phyloP scores from a whole-genome alignment of 2,329 filamentous ascomycete species.

The Monilinia laxa region DNA sequence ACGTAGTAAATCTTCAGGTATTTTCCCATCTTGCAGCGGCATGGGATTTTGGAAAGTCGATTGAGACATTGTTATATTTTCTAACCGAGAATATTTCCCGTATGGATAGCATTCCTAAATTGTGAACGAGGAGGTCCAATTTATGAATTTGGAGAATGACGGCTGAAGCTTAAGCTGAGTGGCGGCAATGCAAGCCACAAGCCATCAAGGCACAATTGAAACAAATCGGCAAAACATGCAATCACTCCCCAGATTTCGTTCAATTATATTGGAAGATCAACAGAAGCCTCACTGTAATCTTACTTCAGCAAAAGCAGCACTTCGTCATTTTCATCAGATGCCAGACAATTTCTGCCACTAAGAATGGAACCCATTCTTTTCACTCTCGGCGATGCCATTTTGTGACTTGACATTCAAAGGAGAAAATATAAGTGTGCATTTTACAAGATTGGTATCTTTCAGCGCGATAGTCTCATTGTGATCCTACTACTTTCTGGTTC shows the following conservation, averaged over 20 bases:
- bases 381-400: too few relatives aligned
- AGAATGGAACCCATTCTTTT: background rate
- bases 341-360: background rate
- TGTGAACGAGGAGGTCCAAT: background rate
- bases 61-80: background rate
- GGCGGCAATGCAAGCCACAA: constrained; percentile 5
- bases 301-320: background rate
- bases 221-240: background rate
- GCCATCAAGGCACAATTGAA: background rate
- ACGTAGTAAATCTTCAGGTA: background rate
- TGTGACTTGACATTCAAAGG: too few relatives aligned
- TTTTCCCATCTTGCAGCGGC: background rate
- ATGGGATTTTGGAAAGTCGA: background rate
- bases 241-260: background rate
- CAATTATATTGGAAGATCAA: background rate
- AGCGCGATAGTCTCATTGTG: background rate
- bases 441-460: too few relatives aligned
- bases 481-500: background rate
- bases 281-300: constrained; percentile 2
- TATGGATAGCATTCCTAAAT: background rate
- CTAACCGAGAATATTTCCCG: background rate
- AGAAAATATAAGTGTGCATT: too few relatives aligned
- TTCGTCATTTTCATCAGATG: background rate
- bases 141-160: background rate
- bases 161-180: background rate